Percentiles rank a stretch among this genome's conserved stretches.
These are phyloP conservation scores for Aegilops tauschii DNA, from an alignment of 176 grass and related monocot genomes.

Conservation along the genomic window DNA sequence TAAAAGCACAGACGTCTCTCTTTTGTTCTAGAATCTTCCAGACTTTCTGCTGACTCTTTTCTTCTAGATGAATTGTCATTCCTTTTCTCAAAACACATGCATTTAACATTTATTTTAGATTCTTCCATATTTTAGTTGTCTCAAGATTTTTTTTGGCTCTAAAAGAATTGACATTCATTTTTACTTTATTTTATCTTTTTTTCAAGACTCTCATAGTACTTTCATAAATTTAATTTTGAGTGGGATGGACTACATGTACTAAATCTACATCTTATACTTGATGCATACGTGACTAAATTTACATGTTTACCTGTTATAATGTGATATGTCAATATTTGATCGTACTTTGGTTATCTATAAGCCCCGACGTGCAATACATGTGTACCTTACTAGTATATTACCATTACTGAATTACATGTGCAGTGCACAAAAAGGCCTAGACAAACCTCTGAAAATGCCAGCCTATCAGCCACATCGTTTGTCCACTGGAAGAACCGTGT, in stretches of 20 bases:
- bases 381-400: not conserved
- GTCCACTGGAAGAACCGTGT: constrained; percentile 97
- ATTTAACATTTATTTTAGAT: not conserved
- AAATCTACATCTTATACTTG: not conserved
- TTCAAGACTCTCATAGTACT: not conserved
- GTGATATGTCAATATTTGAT: not conserved
- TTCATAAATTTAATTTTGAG: not conserved
- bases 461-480: constrained; percentile 92
- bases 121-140: not conserved
- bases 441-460: constrained; percentile 94
- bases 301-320: not conserved
- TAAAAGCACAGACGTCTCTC: not conserved
- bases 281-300: not conserved
- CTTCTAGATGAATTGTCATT: not conserved
- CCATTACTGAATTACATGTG: constrained; percentile 13
- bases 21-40: not conserved
- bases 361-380: not conserved
- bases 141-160: not conserved
- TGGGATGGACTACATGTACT: not conserved
- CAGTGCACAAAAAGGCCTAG: constrained; percentile 7
- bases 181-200: not conserved
- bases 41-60: not conserved
- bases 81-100: not conserved
- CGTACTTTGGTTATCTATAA: not conserved
- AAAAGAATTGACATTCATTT: not conserved